These are phyloP conservation scores for Saccharomyces hybrid DNA, from an alignment of 1,139 yeast species.

Conservation along the genomic window DNA sequence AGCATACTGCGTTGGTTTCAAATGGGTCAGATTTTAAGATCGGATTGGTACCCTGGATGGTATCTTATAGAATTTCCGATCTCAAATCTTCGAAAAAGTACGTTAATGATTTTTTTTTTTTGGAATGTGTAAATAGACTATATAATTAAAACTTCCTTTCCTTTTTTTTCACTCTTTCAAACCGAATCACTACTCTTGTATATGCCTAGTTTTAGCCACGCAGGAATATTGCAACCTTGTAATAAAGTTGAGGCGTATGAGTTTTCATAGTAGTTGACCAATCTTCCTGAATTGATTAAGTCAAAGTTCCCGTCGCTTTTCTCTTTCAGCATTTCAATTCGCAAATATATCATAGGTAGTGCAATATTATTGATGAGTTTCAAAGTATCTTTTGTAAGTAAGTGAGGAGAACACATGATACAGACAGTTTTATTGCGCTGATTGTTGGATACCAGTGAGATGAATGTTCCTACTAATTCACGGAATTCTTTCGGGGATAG, in stretches of 20 bases:
- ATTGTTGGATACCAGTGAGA: constrained; percentile 34
- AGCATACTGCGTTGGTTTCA: constrained; percentile 19
- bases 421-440: constrained; percentile 33
- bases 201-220: constrained; percentile 22
- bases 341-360: constrained; percentile 51
- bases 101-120: neutral
- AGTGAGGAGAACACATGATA: constrained; percentile 51
- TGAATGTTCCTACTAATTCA: constrained; percentile 51
- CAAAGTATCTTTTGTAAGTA: constrained; percentile 53
- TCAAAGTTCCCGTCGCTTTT: constrained; percentile 33
- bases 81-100: neutral
- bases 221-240: constrained; percentile 22
- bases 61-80: no score
- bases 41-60: neutral
- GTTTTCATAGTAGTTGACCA: constrained; percentile 28
- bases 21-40: constrained; percentile 13
- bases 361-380: constrained; percentile 46
- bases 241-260: constrained; percentile 23
- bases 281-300: constrained; percentile 36
- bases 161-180: neutral
- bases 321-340: constrained; percentile 31
- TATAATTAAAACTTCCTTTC: neutral
- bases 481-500: constrained; percentile 48
- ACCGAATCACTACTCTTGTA: constrained; percentile 7
- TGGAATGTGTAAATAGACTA: neutral